Conservation (phyloP, 140 eudicot genomes). For the Cichorium intybus region DNA sequence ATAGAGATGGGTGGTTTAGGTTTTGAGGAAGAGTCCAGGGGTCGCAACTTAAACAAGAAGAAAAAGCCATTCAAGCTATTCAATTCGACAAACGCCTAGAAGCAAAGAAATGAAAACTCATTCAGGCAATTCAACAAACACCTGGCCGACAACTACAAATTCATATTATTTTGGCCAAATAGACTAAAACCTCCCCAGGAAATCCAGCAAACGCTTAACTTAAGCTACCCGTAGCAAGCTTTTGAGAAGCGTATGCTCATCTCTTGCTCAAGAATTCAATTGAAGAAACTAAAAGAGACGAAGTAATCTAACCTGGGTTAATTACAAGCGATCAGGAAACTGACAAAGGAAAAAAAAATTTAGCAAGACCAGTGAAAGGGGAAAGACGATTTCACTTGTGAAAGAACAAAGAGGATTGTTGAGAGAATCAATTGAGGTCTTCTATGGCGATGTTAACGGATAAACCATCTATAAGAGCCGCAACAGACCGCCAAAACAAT, state of each 20-base stretch:
- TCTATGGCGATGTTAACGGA: slow-evolving; percentile 22
- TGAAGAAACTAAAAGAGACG: slow-evolving; percentile 17
- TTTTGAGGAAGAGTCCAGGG: slow-evolving; percentile 42
- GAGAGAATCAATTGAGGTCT: slow-evolving; percentile 3
- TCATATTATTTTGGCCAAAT: background rate
- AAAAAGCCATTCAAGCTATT: slow-evolving; percentile 52
- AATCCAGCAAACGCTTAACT: slow-evolving; percentile 41
- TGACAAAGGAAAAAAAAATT: background rate
- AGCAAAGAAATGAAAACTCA: slow-evolving; percentile 5
- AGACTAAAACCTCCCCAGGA: slow-evolving; percentile 36
- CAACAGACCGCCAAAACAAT: background rate
- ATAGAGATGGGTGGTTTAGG: slow-evolving; percentile 19
- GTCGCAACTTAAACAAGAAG: slow-evolving; percentile 53
- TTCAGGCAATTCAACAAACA: slow-evolving; percentile 33
- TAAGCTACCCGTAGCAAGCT: slow-evolving; percentile 5
- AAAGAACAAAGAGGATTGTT: slow-evolving; percentile 4
- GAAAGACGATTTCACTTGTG: background rate
- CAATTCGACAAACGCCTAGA: background rate
- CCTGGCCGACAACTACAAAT: slow-evolving; percentile 1
- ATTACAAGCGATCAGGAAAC: background rate
- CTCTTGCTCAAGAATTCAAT: background rate
- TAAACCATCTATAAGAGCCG: slow-evolving; percentile 20
- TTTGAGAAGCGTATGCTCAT: background rate
- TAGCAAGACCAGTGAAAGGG: slow-evolving; percentile 12
- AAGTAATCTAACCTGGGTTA: slow-evolving; percentile 4